Base-by-base conservation (phyloP, 2,329 filamentous ascomycete genomes). In the Colletotrichum truncatum region DNA sequence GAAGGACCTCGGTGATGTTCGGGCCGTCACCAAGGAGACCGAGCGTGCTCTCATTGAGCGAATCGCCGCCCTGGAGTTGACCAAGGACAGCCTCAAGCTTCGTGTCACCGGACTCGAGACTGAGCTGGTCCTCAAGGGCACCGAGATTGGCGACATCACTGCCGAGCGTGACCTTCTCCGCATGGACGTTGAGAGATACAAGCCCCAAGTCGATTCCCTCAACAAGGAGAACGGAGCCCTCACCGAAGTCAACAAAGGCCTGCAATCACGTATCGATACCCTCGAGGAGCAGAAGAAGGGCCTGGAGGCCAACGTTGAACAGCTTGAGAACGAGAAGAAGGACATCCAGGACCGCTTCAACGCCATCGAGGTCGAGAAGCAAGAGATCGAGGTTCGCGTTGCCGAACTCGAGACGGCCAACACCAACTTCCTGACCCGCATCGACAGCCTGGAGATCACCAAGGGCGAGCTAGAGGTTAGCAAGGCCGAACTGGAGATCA, bases 41-140 rank as follows among this genome's bases (percentile, higher is more conserved):
- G 61, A 68, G 46, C 26, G 45, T 1, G 56, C 65, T 4, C 57
- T 67, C 48, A 66, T 68, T n/a, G 65, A 67, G 57, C 46, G 58
- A 2, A 62, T 68, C 21, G 67, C 66, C 32, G 66, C 64, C 12
- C 61, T 67, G 0, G 67, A 68, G 61, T 18, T 68, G 30, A 56
- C 54, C 14, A 68, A 66, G 30, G 65, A 68, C 28, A 54, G 30
- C 18, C 61, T 68, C 4, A 28, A 67, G 36, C 25, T 60, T 36
- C 62, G 66, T 3, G 30, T 46, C 30, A 26, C 54, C 23, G 61
- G 49, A 4, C 67, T 68, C 25, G 67, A 68, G 53, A 59, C 41
- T 21, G 56, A 67, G 28, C 60, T 68, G 6, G 34, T 59, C 14
- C 43, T 28, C 16, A 64, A 60, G 34, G 61, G 41, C 21, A 53